Evolutionary conservation across 148 eudicot species (phyloP), one percentile per base, ranked within the genome.

Genomic region (Dianthus caryophyllus): DNA sequence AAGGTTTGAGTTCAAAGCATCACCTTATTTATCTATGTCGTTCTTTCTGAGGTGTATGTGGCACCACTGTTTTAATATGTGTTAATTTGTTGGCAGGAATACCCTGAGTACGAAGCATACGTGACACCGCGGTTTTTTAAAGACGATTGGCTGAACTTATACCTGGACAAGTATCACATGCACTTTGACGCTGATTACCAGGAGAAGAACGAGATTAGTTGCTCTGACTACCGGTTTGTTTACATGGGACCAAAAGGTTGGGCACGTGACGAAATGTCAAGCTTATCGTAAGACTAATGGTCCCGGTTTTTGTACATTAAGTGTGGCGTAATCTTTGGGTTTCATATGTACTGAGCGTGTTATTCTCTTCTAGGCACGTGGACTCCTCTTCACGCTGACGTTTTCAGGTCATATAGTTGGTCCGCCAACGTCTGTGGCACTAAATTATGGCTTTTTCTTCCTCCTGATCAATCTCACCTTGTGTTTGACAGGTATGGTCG

Each of bases 191-290:
- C 84, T 44, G 84, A 82, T 60, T 68, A 75, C 54, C 80, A 69
- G 43, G 86, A 79, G 68, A 83, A 66, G 68, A 79, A 74, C 71
- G 91, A 82, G 56, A 83, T 95, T 75, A 70, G 78, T 71, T 90
- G 96, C 79, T 95, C 99, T 17, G 99, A 95, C 79, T 95, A 95
- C 74, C 99, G 97, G 56, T 95, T 95, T 80, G 99, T 95, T 65
- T 95, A 95, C 85, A 90, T 95, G 96, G 99, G 99, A 24, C 83
- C 97, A 78, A 95, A 95, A 95, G 99, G 99, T 95, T 78, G 73
- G 87, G 71, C 69, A 36, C 50, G 70, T 49, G 51, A 66, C 62
- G 59, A 69, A 53, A 61, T 73, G 36, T 60, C 69, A 20, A 47
- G 39, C 80, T 64, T 76, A 69, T 67, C 73, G 66, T 61, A 70